Evolutionary conservation across 129 eudicot species (phyloP).

Genomic region (Lactuca sativa): DNA sequence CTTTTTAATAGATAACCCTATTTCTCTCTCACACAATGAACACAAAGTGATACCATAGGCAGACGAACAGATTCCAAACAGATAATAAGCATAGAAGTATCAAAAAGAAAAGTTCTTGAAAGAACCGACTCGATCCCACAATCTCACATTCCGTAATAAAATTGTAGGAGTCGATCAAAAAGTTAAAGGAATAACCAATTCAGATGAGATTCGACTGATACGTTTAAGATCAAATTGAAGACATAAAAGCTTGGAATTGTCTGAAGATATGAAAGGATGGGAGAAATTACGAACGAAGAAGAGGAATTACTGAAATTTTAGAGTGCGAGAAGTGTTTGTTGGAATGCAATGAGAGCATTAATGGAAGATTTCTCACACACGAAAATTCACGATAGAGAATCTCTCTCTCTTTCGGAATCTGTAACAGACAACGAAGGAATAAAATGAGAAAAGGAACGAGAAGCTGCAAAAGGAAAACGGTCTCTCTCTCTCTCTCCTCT

Average conservation of each 20-base stretch:
- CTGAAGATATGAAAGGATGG: conserved; percentile 6
- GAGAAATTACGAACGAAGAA: conserved; percentile 2
- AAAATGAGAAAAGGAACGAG: conserved; percentile 29
- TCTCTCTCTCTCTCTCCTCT: neutral
- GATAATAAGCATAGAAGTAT: neutral
- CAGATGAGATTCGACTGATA: neutral
- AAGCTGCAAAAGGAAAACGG: conserved; percentile 6
- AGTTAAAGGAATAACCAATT: conserved; percentile 11
- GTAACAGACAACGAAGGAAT: conserved; percentile 34
- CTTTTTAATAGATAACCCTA: neutral
- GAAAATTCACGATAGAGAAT: conserved; percentile 28
- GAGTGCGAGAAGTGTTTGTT: conserved; percentile 14
- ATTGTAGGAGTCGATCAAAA: conserved; percentile 1
- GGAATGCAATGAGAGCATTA: conserved; percentile 21
- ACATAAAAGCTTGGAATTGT: neutral
- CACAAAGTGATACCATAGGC: neutral
- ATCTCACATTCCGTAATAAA: conserved; percentile 10
- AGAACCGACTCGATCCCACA: conserved; percentile 14
- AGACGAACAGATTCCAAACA: neutral
- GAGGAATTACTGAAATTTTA: conserved; percentile 14
- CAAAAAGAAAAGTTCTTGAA: neutral
- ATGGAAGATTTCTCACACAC: conserved; percentile 23
- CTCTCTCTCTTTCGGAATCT: conserved; percentile 23
- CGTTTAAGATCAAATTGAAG: neutral
- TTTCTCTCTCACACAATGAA: conserved; percentile 6